Conservation (phyloP, 495 filamentous ascomycete genomes). For the Annulohypoxylon nitens region DNA sequence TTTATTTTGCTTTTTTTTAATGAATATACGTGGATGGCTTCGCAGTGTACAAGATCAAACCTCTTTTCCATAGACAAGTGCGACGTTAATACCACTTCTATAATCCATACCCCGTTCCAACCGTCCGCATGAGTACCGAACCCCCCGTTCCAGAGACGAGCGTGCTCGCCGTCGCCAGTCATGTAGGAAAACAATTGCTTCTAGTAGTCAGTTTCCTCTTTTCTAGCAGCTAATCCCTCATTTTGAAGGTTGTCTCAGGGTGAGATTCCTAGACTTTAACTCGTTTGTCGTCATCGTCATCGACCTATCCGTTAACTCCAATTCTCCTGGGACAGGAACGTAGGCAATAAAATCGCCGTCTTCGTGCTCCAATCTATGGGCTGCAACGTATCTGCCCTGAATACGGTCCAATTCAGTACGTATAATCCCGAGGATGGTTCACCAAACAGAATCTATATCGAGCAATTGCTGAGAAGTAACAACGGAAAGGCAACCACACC, state of each 20-base stretch:
- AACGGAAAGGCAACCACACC: conserved; percentile 83
- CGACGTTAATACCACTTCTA: neutral
- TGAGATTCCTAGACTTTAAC: conserved; percentile 60
- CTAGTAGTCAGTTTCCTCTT: conserved; percentile 35
- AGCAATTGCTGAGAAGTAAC: conserved; percentile 18
- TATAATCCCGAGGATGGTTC: conserved; percentile 14
- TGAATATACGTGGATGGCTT: conserved; percentile 9
- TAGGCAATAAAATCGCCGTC: conserved; percentile 95
- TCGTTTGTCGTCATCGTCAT: conserved; percentile 29
- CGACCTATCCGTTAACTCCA: conserved; percentile 36
- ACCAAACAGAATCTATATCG: neutral
- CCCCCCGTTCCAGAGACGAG: conserved; percentile 82
- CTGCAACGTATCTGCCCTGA: conserved; percentile 91
- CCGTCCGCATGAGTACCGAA: conserved; percentile 55
- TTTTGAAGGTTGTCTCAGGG: conserved; percentile 80
- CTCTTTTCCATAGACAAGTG: conserved; percentile 17
- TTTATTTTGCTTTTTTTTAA: neutral
- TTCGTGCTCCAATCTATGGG: conserved; percentile 93
- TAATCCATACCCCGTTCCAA: neutral
- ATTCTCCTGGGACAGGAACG: conserved; percentile 72
- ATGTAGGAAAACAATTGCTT: conserved; percentile 74
- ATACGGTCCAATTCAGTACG: conserved; percentile 94
- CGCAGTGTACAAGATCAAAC: conserved; percentile 1
- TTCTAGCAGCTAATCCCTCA: conserved; percentile 51
- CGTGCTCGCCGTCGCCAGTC: conserved; percentile 94